Conservation (phyloP, 1,284 basidiomycete genomes). For the Moniliophthora roreri region DNA sequence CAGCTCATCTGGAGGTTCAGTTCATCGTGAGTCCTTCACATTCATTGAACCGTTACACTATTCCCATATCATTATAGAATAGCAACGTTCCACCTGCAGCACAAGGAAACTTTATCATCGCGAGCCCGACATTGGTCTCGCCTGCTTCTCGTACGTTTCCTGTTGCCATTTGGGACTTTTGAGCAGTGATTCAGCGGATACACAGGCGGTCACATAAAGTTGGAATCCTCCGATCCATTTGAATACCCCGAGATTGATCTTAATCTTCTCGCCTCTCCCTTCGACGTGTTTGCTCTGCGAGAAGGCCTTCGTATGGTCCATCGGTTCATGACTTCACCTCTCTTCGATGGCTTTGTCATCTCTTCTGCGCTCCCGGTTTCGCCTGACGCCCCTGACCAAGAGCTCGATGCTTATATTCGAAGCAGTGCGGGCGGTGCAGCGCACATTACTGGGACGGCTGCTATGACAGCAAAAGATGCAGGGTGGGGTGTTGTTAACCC, state of each 20-base stretch:
- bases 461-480: slow-evolving; percentile 15
- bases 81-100: too few species aligned
- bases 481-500: slow-evolving; percentile 19
- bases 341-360: slow-evolving; percentile 19
- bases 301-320: slow-evolving; percentile 15
- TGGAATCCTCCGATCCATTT: slow-evolving; percentile 25
- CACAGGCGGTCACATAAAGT: slow-evolving; percentile 12
- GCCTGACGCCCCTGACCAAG: slow-evolving; percentile 16
- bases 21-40: slow-evolving; percentile 11
- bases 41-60: slow-evolving; percentile 15
- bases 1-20: slow-evolving; percentile 17
- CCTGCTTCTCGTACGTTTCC: slow-evolving; percentile 16
- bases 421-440: slow-evolving; percentile 11
- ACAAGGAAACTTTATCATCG: too few species aligned
- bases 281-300: slow-evolving; percentile 17
- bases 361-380: slow-evolving; percentile 1
- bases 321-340: slow-evolving; percentile 17
- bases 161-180: not conserved
- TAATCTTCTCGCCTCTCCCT: slow-evolving; percentile 20
- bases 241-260: slow-evolving; percentile 31
- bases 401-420: slow-evolving; percentile 16
- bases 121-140: slow-evolving; percentile 13
- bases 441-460: slow-evolving; percentile 17
- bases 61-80: slow-evolving; percentile 1
- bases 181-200: not conserved